A percentile compares a stretch with the other conserved stretches of the same genome.
These are phyloP conservation scores for Melanomma pulvis-pyrius DNA, from an alignment of 495 filamentous ascomycete species.

Conservation along the genomic window DNA sequence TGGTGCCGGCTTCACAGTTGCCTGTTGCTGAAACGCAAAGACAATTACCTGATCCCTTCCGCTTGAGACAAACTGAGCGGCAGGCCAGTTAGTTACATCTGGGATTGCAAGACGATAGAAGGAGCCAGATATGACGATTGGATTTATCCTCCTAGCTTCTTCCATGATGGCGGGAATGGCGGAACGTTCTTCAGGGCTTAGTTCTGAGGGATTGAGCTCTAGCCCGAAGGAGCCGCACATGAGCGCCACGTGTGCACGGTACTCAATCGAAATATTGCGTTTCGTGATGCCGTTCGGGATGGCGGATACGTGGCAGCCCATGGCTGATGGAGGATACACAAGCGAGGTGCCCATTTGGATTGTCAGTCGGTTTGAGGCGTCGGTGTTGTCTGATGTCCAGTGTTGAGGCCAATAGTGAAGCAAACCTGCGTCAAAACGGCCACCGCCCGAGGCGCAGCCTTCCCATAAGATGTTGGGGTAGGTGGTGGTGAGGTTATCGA, in stretches of 20 bases:
- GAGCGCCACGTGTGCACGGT: constrained; percentile 60
- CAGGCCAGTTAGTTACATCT: constrained; percentile 9
- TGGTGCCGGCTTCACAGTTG: constrained; percentile 50
- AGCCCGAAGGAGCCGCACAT: constrained; percentile 62
- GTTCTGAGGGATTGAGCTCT: constrained; percentile 54
- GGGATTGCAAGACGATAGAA: too few relatives aligned
- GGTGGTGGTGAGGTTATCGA: constrained; percentile 54
- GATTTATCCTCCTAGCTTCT: too few relatives aligned
- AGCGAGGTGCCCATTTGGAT: constrained; percentile 55
- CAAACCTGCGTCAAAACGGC: constrained; percentile 58
- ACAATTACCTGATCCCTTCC: constrained; percentile 50
- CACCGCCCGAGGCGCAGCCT: constrained; percentile 60
- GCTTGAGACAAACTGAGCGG: constrained; percentile 53
- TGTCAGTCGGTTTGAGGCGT: too few relatives aligned
- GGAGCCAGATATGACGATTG: too few relatives aligned
- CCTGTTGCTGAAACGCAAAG: constrained; percentile 55
- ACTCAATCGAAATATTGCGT: constrained; percentile 52
- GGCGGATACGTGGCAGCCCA: constrained; percentile 60
- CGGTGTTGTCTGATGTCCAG: too few relatives aligned
- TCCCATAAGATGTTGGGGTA: constrained; percentile 62
- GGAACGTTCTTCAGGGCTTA: constrained; percentile 47
- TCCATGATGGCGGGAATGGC: constrained; percentile 5
- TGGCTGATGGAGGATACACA: constrained; percentile 57
- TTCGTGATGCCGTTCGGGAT: constrained; percentile 57
- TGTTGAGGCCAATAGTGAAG: constrained; percentile 50